phyloP scores from a whole-genome alignment of 192 early-diverging fungal species.

The Dissophora globulifera region DNA sequence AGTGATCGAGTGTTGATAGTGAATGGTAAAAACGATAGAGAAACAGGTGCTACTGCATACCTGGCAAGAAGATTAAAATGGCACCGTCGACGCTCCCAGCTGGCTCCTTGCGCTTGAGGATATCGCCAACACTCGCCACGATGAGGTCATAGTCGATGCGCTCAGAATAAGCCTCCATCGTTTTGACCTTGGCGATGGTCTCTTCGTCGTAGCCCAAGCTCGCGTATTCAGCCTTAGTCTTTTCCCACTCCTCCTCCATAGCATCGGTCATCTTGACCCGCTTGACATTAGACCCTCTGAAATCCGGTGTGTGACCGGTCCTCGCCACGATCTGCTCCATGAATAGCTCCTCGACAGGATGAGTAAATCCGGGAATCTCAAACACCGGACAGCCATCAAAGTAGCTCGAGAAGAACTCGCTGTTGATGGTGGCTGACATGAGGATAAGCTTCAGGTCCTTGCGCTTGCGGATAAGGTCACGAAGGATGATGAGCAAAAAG shows the following conservation, averaged over 20 bases:
- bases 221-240: slow-evolving; percentile 44
- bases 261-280: slow-evolving; percentile 44
- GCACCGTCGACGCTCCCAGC: slow-evolving; percentile 59
- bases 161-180: slow-evolving; percentile 58
- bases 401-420: slow-evolving; percentile 79
- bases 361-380: slow-evolving; percentile 81
- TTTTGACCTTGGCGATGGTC: slow-evolving; percentile 48
- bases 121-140: slow-evolving; percentile 65
- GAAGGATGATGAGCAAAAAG: slow-evolving; percentile 81
- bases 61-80: slow-evolving; percentile 79
- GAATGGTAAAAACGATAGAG: not conserved
- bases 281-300: slow-evolving; percentile 29
- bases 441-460: slow-evolving; percentile 80
- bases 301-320: slow-evolving; percentile 70
- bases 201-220: slow-evolving; percentile 53
- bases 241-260: slow-evolving; percentile 56
- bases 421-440: slow-evolving; percentile 94
- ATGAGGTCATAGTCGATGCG: slow-evolving; percentile 73
- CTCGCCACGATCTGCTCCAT: slow-evolving; percentile 61
- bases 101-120: slow-evolving; percentile 61
- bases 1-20: not conserved
- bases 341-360: slow-evolving; percentile 73
- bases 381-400: slow-evolving; percentile 75
- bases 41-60: too few relatives aligned
- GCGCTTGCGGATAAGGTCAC: slow-evolving; percentile 64